These are phyloP conservation scores for Corymbia maculata DNA, from an alignment of 345 rosid genomes.

Conservation along the genomic window DNA sequence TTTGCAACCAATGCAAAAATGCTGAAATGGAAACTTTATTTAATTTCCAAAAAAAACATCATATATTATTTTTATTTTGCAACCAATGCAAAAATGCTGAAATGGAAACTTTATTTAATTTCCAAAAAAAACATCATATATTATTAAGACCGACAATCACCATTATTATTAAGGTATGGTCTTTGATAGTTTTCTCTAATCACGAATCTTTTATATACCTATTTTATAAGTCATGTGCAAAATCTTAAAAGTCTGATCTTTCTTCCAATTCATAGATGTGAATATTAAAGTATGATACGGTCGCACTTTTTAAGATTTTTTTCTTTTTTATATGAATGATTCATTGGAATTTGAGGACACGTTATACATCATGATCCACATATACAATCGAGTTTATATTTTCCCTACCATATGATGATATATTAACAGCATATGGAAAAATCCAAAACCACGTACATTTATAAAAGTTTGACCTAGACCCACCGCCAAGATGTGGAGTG, in stretches of 20 bases:
- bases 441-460: background rate
- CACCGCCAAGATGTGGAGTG: background rate
- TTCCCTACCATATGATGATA: background rate
- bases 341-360: background rate
- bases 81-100: rapidly evolving
- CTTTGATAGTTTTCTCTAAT: background rate
- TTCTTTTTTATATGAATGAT: background rate
- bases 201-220: rapidly evolving
- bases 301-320: background rate
- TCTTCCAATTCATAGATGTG: background rate
- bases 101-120: background rate
- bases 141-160: rapidly evolving
- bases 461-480: background rate
- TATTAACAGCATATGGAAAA: background rate
- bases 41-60: rapidly evolving
- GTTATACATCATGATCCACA: background rate
- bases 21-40: background rate
- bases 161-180: background rate
- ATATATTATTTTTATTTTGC: background rate
- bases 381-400: background rate
- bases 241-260: rapidly evolving
- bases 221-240: rapidly evolving
- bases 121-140: rapidly evolving
- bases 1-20: background rate
- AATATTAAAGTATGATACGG: rapidly evolving